These are phyloP conservation scores for Heterobasidion annosum DNA, from an alignment of 1,284 basidiomycete species.

Conservation along the genomic window DNA sequence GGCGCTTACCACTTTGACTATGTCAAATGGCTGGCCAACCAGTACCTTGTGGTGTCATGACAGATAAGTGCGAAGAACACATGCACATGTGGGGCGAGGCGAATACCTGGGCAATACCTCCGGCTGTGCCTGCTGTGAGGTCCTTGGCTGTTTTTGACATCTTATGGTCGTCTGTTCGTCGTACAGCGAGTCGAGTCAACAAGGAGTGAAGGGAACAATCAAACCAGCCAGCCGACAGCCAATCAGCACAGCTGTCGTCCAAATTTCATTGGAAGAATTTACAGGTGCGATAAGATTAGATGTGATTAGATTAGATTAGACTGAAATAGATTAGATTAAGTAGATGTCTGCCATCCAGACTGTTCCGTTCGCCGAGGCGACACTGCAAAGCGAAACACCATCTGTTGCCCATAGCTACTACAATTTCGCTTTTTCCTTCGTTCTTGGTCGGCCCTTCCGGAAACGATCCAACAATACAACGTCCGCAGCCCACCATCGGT, in stretches of 20 bases:
- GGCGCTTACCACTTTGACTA: conserved; percentile 81
- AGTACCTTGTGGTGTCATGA: conserved; percentile 46
- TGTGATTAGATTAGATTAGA: not conserved
- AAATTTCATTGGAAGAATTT: conserved; percentile 2
- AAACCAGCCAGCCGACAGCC: conserved; percentile 6
- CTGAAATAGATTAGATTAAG: too few species aligned
- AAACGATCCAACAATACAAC: conserved; percentile 30
- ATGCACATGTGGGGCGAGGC: conserved; percentile 3
- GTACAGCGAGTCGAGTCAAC: not conserved
- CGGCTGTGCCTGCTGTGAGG: conserved; percentile 76
- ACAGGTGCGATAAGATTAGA: conserved; percentile 7
- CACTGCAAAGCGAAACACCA: conserved; percentile 4
- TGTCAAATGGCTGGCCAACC: conserved; percentile 94
- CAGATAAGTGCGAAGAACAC: conserved; percentile 5
- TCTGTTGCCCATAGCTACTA: conserved; percentile 8
- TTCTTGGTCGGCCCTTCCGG: conserved; percentile 16
- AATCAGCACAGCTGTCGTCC: conserved; percentile 12
- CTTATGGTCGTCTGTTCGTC: conserved; percentile 1
- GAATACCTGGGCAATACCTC: conserved; percentile 80
- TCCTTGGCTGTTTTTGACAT: conserved; percentile 65
- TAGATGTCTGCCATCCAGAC: too few species aligned
- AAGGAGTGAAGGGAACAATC: not conserved
- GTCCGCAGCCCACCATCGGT: conserved; percentile 48
- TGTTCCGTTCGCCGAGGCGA: too few species aligned
- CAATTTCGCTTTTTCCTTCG: conserved; percentile 15